Conservation (phyloP, 208 protist genomes). For the Trypanosomatidae sp. region DNA sequence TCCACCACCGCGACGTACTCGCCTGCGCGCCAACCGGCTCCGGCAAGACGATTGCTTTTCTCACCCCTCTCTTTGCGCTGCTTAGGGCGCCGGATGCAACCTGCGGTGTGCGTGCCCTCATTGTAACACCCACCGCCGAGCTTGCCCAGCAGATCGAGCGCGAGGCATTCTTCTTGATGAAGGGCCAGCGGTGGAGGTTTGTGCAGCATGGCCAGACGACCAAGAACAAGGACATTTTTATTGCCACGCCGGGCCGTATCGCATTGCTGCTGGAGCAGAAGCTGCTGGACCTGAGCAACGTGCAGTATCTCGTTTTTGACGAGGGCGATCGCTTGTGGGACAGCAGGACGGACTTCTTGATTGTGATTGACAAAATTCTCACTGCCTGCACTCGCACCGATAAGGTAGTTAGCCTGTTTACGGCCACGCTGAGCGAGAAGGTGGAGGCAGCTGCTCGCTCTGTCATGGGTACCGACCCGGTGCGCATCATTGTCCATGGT, state of each 20-base stretch:
- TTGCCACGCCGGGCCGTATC: slow-evolving; percentile 89
- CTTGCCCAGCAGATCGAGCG: slow-evolving; percentile 96
- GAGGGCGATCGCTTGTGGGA: slow-evolving; percentile 98
- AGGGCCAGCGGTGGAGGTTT: slow-evolving; percentile 85
- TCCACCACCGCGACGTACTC: slow-evolving; percentile 88
- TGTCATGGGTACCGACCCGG: slow-evolving; percentile 88
- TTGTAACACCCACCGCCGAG: slow-evolving; percentile 96
- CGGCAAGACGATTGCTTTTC: slow-evolving; percentile 96
- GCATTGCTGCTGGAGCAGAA: slow-evolving; percentile 79
- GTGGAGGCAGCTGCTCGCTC: slow-evolving; percentile 92
- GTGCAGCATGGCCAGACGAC: slow-evolving; percentile 90
- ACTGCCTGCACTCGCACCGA: slow-evolving; percentile 70
- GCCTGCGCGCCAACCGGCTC: slow-evolving; percentile 91
- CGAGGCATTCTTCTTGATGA: slow-evolving; percentile 89
- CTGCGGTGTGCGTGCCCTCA: slow-evolving; percentile 89
- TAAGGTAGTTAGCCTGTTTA: slow-evolving; percentile 91
- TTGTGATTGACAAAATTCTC: slow-evolving; percentile 89
- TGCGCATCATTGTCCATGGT: slow-evolving; percentile 93
- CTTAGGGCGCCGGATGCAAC: slow-evolving; percentile 74
- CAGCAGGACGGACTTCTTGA: slow-evolving; percentile 71
- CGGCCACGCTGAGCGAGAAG: slow-evolving; percentile 92
- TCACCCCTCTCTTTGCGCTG: slow-evolving; percentile 93
- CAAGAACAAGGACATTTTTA: slow-evolving; percentile 92
- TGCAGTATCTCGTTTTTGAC: slow-evolving; percentile 96
- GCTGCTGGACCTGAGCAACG: slow-evolving; percentile 64